Conservation (phyloP, 2,329 filamentous ascomycete species). For the Colletotrichum kahawae region DNA sequence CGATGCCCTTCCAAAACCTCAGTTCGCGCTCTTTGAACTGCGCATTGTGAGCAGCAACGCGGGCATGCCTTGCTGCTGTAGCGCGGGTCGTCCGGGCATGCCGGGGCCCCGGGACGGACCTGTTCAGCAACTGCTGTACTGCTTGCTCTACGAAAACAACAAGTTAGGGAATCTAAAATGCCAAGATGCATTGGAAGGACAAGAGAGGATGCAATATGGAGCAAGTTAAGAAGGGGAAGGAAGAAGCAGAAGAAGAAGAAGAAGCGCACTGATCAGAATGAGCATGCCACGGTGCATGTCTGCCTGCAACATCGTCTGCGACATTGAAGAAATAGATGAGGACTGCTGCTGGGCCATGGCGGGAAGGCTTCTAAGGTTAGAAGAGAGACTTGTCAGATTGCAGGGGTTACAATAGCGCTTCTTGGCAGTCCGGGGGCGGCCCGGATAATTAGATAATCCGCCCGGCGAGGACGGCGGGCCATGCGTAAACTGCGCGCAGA, state of each 20-base stretch:
- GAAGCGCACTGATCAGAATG: background rate
- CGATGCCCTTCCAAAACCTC: background rate
- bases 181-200: background rate
- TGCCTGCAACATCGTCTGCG: background rate
- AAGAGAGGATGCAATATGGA: background rate
- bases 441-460: no score
- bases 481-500: no score
- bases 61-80: background rate
- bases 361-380: background rate
- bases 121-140: background rate
- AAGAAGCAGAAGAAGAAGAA: background rate
- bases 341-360: background rate
- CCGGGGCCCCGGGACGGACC: background rate
- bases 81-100: background rate
- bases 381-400: no score
- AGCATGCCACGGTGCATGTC: background rate
- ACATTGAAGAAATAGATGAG: background rate
- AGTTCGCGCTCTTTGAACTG: background rate
- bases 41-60: background rate
- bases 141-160: background rate
- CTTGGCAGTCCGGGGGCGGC: no score
- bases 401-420: no score
- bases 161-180: background rate
- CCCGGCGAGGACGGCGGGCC: no score
- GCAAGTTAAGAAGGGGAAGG: no score